A percentile compares a stretch with the other conserved stretches of the same genome.
These are phyloP conservation scores for Sphagnum contortum DNA, from an alignment of 225 moss, liverwort and hornwort species.

Conservation along the genomic window DNA sequence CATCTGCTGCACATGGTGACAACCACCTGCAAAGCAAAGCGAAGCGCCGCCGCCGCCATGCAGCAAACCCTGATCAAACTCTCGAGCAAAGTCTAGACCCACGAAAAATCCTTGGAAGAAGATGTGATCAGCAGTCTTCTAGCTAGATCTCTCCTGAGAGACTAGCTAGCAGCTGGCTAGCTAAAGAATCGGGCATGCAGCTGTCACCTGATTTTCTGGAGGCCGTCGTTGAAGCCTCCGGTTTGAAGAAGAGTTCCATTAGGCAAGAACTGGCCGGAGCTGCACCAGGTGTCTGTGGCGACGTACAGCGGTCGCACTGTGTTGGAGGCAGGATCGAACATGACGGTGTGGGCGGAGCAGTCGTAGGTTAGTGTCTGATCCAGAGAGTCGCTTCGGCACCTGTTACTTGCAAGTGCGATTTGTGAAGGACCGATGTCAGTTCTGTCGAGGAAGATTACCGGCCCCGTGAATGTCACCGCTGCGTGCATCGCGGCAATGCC, in stretches of 20 bases:
- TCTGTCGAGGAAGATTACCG: constrained; percentile 28
- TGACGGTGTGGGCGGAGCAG: constrained; percentile 31
- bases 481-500: constrained; percentile 39
- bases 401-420: constrained; percentile 9
- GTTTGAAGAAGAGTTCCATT: constrained; percentile 34
- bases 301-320: constrained; percentile 16
- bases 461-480: constrained; percentile 20
- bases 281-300: constrained; percentile 23
- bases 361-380: background rate
- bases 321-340: constrained; percentile 10
- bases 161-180: background rate
- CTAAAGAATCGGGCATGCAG: background rate
- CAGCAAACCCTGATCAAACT: too few relatives aligned
- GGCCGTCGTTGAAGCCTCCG: constrained; percentile 17
- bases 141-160: background rate
- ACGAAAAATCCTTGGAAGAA: too few relatives aligned
- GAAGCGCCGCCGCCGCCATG: too few relatives aligned
- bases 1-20: constrained; percentile 29
- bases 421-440: constrained; percentile 17
- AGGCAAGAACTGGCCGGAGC: constrained; percentile 32
- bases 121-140: too few relatives aligned
- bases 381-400: background rate
- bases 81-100: too few relatives aligned
- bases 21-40: constrained; percentile 17
- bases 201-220: constrained; percentile 10